These are phyloP conservation scores for Monosporascus sp. DNA, from an alignment of 2,329 filamentous ascomycete species.

Conservation along the genomic window DNA sequence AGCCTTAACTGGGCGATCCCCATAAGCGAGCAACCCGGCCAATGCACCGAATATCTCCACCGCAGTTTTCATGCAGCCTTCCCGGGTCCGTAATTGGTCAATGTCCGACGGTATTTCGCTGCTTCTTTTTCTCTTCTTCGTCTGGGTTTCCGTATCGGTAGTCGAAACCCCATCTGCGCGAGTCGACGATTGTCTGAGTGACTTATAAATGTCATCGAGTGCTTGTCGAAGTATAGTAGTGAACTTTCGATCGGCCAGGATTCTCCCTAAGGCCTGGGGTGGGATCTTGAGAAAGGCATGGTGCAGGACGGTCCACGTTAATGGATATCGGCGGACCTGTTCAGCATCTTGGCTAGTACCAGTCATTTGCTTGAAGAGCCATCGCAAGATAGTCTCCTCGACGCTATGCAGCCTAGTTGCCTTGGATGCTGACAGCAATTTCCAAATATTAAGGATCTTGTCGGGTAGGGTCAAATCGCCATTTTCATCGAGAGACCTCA, in stretches of 20 bases:
- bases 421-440: conserved; percentile 36
- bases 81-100: conserved; percentile 30
- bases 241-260: conserved; percentile 66
- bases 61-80: conserved; percentile 40
- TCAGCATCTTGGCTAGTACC: conserved; percentile 41
- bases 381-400: conserved; percentile 54
- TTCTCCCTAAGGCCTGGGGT: conserved; percentile 61
- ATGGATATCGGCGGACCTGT: conserved; percentile 47
- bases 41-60: conserved; percentile 44
- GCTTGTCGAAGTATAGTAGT: conserved; percentile 60
- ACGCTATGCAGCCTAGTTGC: conserved; percentile 43
- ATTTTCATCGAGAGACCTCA: conserved; percentile 50
- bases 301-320: conserved; percentile 57
- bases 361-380: conserved; percentile 59
- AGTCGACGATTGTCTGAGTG: conserved; percentile 12
- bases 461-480: conserved; percentile 37
- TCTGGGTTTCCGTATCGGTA: conserved; percentile 21
- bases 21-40: conserved; percentile 38
- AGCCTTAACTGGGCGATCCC: conserved; percentile 28
- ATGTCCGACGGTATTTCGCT: conserved; percentile 32
- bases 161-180: conserved; percentile 6
- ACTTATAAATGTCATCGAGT: conserved; percentile 49
- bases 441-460: conserved; percentile 46
- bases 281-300: conserved; percentile 61
- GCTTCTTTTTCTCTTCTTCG: conserved; percentile 37